Evolutionary conservation across 352 stramenopile genomes (phyloP).

Genomic region (Pythium chondricola): DNA sequence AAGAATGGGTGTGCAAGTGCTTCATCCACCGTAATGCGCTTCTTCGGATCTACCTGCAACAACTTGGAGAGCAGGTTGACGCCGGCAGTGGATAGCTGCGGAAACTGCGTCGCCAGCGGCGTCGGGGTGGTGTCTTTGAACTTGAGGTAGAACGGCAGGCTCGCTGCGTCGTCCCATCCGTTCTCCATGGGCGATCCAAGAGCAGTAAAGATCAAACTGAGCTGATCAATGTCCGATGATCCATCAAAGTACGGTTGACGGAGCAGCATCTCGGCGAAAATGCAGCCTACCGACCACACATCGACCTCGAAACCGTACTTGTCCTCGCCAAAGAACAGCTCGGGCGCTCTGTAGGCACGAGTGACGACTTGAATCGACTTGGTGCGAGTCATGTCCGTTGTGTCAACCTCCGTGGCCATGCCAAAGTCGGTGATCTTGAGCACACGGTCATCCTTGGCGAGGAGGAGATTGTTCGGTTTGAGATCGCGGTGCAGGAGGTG

Average conservation of each 20-base stretch:
- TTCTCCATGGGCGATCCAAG: conserved; percentile 64
- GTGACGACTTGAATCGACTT: conserved; percentile 71
- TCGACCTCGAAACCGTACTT: conserved; percentile 56
- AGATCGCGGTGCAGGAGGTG: conserved; percentile 71
- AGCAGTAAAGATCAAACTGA: conserved; percentile 63
- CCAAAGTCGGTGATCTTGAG: conserved; percentile 83
- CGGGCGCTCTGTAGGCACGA: conserved; percentile 59
- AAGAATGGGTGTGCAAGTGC: conserved; percentile 68
- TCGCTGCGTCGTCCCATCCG: conserved; percentile 37
- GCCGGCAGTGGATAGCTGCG: conserved; percentile 37
- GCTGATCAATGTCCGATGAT: conserved; percentile 72
- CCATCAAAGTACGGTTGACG: conserved; percentile 55
- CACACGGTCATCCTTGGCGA: conserved; percentile 30
- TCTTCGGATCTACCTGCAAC: conserved; percentile 49
- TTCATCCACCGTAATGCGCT: conserved; percentile 43
- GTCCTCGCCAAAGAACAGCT: conserved; percentile 75
- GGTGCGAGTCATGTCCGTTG: conserved; percentile 17
- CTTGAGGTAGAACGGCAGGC: conserved; percentile 66
- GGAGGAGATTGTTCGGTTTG: conserved; percentile 79
- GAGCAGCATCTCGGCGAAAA: conserved; percentile 74
- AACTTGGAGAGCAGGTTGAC: conserved; percentile 49
- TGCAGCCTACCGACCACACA: conserved; percentile 75
- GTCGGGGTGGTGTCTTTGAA: conserved; percentile 63
- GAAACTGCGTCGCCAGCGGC: conserved; percentile 54
- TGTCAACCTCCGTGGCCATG: conserved; percentile 43